Evolutionary conservation across 192 early-diverging fungal species (phyloP).

Genomic region (Dispira parvispora): DNA sequence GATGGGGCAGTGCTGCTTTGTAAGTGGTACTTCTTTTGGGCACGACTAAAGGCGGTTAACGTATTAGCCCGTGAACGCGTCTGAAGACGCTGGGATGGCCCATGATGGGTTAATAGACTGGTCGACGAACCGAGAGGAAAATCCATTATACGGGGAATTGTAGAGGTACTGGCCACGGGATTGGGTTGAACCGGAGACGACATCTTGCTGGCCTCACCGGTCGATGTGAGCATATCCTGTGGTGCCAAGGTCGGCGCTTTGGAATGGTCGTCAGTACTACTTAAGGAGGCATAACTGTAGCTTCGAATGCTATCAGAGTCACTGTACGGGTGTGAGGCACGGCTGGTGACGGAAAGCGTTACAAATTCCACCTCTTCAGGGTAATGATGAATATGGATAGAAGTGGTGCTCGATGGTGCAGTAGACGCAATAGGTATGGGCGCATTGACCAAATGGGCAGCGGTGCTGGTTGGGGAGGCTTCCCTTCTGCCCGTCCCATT

Average conservation of each 20-base stretch:
- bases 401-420: not conserved
- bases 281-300: too few species aligned
- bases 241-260: not conserved
- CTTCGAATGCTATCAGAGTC: too few species aligned
- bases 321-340: not conserved
- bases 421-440: not conserved
- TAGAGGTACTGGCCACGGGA: not conserved
- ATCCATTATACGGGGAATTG: not conserved
- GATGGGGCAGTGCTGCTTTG: too few species aligned
- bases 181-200: not conserved
- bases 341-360: not conserved
- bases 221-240: not conserved
- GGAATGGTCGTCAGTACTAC: too few species aligned
- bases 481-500: not conserved
- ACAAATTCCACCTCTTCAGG: not conserved
- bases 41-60: not conserved
- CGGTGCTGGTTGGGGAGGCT: not conserved
- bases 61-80: not conserved
- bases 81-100: not conserved
- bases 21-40: not conserved
- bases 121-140: not conserved
- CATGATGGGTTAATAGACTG: not conserved
- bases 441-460: not conserved
- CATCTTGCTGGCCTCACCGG: not conserved
- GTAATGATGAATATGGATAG: not conserved